Evolutionary conservation across 2,329 filamentous ascomycete genomes (phyloP).

Genomic region (Alternaria solani): DNA sequence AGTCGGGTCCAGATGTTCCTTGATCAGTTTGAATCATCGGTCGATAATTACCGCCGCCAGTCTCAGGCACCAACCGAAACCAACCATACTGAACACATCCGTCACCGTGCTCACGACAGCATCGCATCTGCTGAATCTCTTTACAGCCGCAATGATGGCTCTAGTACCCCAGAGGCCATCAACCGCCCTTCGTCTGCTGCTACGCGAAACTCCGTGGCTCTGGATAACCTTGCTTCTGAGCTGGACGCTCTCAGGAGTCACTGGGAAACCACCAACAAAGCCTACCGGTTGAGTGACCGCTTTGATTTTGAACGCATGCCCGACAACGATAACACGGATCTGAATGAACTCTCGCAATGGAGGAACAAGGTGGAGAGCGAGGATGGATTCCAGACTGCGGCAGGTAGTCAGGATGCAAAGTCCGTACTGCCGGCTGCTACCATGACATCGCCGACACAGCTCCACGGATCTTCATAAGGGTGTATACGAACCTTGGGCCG

Average conservation of each 20-base stretch:
- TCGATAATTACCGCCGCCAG: conserved; percentile 91
- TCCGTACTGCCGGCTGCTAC: conserved; percentile 5
- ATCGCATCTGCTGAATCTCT: conserved; percentile 66
- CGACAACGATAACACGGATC: conserved; percentile 44
- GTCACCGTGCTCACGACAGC: conserved; percentile 63
- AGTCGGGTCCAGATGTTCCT: conserved; percentile 91
- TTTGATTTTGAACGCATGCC: conserved; percentile 79
- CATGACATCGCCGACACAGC: conserved; percentile 4
- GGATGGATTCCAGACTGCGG: conserved; percentile 29
- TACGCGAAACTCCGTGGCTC: conserved; percentile 70
- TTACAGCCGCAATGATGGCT: conserved; percentile 54
- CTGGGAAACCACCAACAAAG: conserved; percentile 96
- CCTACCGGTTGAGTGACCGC: conserved; percentile 86
- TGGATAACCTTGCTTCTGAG: conserved; percentile 91
- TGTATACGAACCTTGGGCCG: not conserved
- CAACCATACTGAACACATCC: conserved; percentile 44
- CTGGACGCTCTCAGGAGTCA: conserved; percentile 88
- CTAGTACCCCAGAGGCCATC: conserved; percentile 44
- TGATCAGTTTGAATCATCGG: conserved; percentile 91
- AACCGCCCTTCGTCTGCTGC: conserved; percentile 38
- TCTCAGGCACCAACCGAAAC: conserved; percentile 55
- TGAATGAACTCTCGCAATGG: conserved; percentile 49
- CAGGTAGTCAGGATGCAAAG: conserved; percentile 10
- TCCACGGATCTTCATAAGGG: conserved; percentile 5
- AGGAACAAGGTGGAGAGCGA: conserved; percentile 43